These are phyloP conservation scores for Blastobotrys apis DNA, from an alignment of 1,139 yeast genomes.

Conservation along the genomic window DNA sequence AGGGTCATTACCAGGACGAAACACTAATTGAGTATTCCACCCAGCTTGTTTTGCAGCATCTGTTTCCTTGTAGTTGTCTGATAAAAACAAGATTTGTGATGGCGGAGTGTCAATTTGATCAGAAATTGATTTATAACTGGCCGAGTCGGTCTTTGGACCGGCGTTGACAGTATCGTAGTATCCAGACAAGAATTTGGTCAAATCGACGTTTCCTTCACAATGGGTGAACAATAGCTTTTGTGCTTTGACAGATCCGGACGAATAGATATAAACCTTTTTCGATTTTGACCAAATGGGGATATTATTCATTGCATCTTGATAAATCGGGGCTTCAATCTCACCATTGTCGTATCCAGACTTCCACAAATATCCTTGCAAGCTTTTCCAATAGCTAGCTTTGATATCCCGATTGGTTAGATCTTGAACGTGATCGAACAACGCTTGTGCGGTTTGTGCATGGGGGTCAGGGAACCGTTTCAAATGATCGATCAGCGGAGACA, in stretches of 20 bases:
- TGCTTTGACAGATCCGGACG: slow-evolving; percentile 88
- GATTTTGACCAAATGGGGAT: slow-evolving; percentile 36
- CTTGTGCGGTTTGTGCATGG: slow-evolving; percentile 27
- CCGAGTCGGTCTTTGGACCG: slow-evolving; percentile 59
- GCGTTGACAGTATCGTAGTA: slow-evolving; percentile 84
- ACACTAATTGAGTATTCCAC: slow-evolving; percentile 53
- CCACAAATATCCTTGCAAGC: slow-evolving; percentile 85
- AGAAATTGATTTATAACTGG: slow-evolving; percentile 58
- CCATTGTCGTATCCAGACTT: slow-evolving; percentile 70
- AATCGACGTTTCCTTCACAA: slow-evolving; percentile 46
- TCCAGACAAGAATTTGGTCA: slow-evolving; percentile 53
- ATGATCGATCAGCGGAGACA: slow-evolving; percentile 26
- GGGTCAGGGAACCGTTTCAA: slow-evolving; percentile 46
- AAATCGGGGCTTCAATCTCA: slow-evolving; percentile 71
- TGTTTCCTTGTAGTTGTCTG: slow-evolving; percentile 51
- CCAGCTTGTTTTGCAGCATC: slow-evolving; percentile 72
- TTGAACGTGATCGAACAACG: slow-evolving; percentile 46
- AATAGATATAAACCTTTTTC: slow-evolving; percentile 59
- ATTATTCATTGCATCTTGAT: slow-evolving; percentile 61
- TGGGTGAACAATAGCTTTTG: slow-evolving; percentile 72
- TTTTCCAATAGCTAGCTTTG: slow-evolving; percentile 73
- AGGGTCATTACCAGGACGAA: slow-evolving; percentile 72
- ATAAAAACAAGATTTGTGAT: slow-evolving; percentile 55
- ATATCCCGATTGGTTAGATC: slow-evolving; percentile 60
- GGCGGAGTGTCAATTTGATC: slow-evolving; percentile 40